phyloP scores from a whole-genome alignment of 495 filamentous ascomycete species.

The Aspergillus hancockii region DNA sequence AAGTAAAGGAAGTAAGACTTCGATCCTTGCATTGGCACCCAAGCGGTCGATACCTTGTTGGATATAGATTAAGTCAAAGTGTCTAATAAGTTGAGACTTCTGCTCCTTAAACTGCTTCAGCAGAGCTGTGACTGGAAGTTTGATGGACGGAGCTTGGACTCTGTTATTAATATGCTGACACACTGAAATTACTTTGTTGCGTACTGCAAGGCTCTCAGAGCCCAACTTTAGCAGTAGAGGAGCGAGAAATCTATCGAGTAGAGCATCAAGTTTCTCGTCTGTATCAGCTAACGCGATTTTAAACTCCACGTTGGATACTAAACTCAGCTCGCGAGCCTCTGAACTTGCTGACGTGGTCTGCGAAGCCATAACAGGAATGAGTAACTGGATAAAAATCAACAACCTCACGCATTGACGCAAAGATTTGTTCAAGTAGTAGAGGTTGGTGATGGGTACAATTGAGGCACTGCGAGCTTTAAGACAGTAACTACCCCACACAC shows the following conservation, averaged over 20 bases:
- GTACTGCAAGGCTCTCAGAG: conserved; percentile 76
- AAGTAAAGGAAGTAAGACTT: conserved; percentile 70
- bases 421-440: not conserved
- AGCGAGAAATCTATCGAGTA: conserved; percentile 76
- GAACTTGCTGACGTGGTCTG: conserved; percentile 35
- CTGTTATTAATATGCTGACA: conserved; percentile 82
- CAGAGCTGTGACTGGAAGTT: conserved; percentile 79
- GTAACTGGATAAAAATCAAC: not conserved
- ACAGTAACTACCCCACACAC: not conserved
- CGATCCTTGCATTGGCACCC: conserved; percentile 57
- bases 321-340: conserved; percentile 78
- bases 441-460: not conserved
- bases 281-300: conserved; percentile 81
- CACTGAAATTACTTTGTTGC: conserved; percentile 74
- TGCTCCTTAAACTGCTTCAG: conserved; percentile 88
- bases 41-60: conserved; percentile 83
- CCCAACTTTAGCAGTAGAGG: conserved; percentile 81
- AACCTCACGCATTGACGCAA: conserved; percentile 4
- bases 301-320: conserved; percentile 89
- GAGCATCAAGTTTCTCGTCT: conserved; percentile 75
- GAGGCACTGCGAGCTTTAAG: not conserved
- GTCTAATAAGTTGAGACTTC: conserved; percentile 68
- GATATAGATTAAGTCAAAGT: conserved; percentile 87
- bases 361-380: conserved; percentile 36
- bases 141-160: conserved; percentile 67